These are phyloP conservation scores for Neonectria coccinea DNA, from an alignment of 2,329 filamentous ascomycete species.

Conservation along the genomic window DNA sequence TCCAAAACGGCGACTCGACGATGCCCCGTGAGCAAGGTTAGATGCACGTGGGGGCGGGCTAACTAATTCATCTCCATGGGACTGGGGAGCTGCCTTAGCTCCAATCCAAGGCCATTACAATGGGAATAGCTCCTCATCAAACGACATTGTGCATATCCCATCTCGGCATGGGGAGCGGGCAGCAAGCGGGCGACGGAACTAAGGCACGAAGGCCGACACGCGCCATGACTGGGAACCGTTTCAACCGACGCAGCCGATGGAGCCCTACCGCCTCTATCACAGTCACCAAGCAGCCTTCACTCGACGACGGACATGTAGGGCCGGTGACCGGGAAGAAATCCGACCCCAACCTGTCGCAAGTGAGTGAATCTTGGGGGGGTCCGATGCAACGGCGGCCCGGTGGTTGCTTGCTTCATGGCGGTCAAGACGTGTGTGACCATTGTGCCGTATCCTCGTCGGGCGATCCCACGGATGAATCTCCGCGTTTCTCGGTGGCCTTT, in stretches of 20 bases:
- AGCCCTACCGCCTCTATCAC: neutral
- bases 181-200: conserved; percentile 15
- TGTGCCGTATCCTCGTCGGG: conserved; percentile 5
- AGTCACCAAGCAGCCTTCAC: neutral
- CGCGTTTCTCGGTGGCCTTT: neutral
- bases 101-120: conserved; percentile 4
- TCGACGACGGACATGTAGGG: conserved; percentile 8
- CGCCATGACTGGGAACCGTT: conserved; percentile 6
- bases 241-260: conserved; percentile 13
- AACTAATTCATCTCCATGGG: conserved; percentile 26
- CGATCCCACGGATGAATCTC: neutral
- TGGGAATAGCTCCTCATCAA: conserved; percentile 14
- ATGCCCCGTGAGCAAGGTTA: neutral
- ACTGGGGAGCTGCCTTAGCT: conserved; percentile 13
- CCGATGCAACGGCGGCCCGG: conserved; percentile 13
- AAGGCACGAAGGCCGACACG: conserved; percentile 19
- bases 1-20: neutral
- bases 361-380: no score
- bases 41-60: conserved; percentile 16
- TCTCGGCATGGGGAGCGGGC: conserved; percentile 20
- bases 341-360: conserved; percentile 5
- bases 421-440: conserved; percentile 6
- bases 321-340: conserved; percentile 26
- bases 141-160: conserved; percentile 22
- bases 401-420: conserved; percentile 6